phyloP scores from a whole-genome alignment of 1,139 yeast species.

The Scheffersomyces parashehatae region DNA sequence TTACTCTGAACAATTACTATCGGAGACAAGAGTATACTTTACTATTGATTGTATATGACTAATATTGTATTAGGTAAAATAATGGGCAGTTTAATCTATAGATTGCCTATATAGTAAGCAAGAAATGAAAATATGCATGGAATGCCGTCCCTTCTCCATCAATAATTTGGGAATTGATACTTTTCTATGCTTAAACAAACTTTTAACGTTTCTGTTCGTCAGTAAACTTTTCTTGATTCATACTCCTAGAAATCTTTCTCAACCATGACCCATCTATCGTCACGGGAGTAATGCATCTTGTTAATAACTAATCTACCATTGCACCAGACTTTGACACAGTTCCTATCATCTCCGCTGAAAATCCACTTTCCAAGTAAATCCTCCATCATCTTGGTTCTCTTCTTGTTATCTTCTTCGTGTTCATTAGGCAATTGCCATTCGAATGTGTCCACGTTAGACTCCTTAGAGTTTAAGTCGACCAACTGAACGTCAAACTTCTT shows the following conservation, averaged over 20 bases:
- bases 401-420: neutral
- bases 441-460: constrained; percentile 71
- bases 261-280: constrained; percentile 12
- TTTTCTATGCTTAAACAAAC: no score
- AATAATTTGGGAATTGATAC: no score
- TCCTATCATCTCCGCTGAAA: constrained; percentile 93
- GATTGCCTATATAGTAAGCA: no score
- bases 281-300: constrained; percentile 21
- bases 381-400: constrained; percentile 29
- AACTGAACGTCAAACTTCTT: constrained; percentile 84
- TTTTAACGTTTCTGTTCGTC: no score
- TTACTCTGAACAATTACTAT: no score
- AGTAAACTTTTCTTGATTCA: no score
- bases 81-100: no score
- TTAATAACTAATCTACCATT: constrained; percentile 64
- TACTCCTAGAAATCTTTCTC: neutral
- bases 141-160: no score
- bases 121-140: no score
- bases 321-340: constrained; percentile 79
- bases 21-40: no score
- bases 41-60: no score
- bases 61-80: no score
- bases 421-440: constrained; percentile 56
- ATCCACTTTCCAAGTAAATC: constrained; percentile 85
- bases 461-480: constrained; percentile 54